Evolutionary conservation across 1,284 basidiomycete genomes (phyloP).

Genomic region (Cutaneotrichosporon dermatis): DNA sequence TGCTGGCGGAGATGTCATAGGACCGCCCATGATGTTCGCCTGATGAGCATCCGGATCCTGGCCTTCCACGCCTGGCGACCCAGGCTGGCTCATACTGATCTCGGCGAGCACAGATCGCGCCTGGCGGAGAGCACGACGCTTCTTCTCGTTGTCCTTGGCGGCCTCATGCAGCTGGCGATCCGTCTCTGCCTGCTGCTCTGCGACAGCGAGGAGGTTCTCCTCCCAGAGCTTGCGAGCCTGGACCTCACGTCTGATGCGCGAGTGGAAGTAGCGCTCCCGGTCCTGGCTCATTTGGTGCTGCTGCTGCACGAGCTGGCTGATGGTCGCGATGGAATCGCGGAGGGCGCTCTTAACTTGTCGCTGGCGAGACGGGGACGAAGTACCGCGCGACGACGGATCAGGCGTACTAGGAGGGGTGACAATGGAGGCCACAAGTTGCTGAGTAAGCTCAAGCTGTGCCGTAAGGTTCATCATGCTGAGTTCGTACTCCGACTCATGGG

Average conservation of each 20-base stretch:
- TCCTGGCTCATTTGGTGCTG: constrained; percentile 70
- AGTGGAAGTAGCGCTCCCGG: constrained; percentile 76
- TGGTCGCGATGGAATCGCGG: constrained; percentile 59
- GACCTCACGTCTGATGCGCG: constrained; percentile 62
- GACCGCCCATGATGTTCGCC: neutral
- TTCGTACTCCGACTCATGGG: constrained; percentile 65
- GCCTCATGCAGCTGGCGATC: constrained; percentile 66
- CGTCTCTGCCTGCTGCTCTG: constrained; percentile 77
- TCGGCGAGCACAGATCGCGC: constrained; percentile 63
- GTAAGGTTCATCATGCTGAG: constrained; percentile 69
- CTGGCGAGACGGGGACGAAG: constrained; percentile 34
- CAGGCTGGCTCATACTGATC: constrained; percentile 27
- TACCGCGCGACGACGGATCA: constrained; percentile 28
- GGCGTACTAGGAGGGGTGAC: constrained; percentile 43
- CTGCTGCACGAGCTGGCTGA: constrained; percentile 61
- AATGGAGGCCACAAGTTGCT: constrained; percentile 62
- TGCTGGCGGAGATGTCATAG: neutral
- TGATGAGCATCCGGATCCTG: neutral
- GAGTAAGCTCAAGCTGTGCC: constrained; percentile 73
- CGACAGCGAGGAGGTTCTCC: constrained; percentile 80
- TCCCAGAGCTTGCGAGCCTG: constrained; percentile 82
- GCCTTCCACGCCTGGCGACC: constrained; percentile 11
- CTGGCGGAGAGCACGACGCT: constrained; percentile 57
- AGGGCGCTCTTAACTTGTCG: constrained; percentile 59
- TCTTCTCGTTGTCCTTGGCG: constrained; percentile 49